These are phyloP conservation scores for Thalassiosira hispida DNA, from an alignment of 352 stramenopile genomes.

Conservation along the genomic window DNA sequence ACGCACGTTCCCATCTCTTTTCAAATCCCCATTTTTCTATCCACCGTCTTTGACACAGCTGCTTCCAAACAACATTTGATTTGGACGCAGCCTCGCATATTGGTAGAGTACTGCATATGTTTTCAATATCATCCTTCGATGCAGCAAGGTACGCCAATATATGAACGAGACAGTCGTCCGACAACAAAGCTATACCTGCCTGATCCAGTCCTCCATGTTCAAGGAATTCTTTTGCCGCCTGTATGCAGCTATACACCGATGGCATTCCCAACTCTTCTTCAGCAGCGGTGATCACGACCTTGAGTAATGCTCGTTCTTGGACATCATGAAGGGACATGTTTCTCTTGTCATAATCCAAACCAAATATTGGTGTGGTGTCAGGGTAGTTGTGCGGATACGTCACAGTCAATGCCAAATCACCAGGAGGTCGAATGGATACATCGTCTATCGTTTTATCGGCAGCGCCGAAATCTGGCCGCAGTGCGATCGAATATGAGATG, in stretches of 20 bases:
- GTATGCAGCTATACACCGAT: slow-evolving; percentile 30
- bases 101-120: slow-evolving; percentile 13
- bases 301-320: slow-evolving; percentile 33
- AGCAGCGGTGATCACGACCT: neutral
- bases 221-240: slow-evolving; percentile 24
- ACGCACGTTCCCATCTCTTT: slow-evolving; percentile 24
- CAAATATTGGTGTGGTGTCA: slow-evolving; percentile 17
- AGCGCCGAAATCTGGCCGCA: slow-evolving; percentile 7
- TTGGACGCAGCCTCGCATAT: slow-evolving; percentile 22
- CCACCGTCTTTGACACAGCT: slow-evolving; percentile 31
- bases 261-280: slow-evolving; percentile 12
- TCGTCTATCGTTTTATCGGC: slow-evolving; percentile 1
- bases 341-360: neutral
- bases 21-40: slow-evolving; percentile 31
- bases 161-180: slow-evolving; percentile 32
- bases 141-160: slow-evolving; percentile 26
- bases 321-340: slow-evolving; percentile 16
- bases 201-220: slow-evolving; percentile 19
- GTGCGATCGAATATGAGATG: slow-evolving; percentile 40
- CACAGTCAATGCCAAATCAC: slow-evolving; percentile 25
- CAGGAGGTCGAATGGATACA: neutral
- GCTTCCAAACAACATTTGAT: slow-evolving; percentile 38
- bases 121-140: slow-evolving; percentile 20
- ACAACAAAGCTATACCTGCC: slow-evolving; percentile 20
- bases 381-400: slow-evolving; percentile 32